Evolutionary conservation across 768 basidiomycete genomes (phyloP).

Genomic region (Sarcodon aspratus): DNA sequence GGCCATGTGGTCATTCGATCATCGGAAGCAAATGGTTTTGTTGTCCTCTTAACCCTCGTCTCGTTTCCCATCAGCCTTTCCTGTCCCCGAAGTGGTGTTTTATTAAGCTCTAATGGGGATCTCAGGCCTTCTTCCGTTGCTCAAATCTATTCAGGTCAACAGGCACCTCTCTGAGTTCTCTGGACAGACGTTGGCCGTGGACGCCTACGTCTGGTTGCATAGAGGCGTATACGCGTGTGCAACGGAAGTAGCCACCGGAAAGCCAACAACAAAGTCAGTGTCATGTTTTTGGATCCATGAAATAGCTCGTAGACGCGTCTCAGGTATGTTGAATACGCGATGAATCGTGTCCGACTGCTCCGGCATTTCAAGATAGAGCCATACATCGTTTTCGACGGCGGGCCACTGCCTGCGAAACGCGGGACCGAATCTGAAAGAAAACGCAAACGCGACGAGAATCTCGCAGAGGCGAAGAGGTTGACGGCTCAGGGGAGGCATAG

Average conservation of each 20-base stretch:
- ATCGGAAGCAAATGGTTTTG: no score
- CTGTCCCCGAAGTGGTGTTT: no score
- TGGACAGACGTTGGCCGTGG: conserved; percentile 82
- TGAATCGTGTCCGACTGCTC: conserved; percentile 83
- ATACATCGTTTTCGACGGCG: conserved; percentile 94
- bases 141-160: conserved; percentile 80
- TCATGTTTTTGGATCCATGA: neutral
- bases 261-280: conserved; percentile 70
- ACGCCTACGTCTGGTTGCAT: conserved; percentile 93
- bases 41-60: no score
- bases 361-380: conserved; percentile 78
- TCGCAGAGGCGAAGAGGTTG: conserved; percentile 62
- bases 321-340: conserved; percentile 94
- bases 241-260: conserved; percentile 80
- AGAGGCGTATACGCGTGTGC: conserved; percentile 86
- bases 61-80: no score
- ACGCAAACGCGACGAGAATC: conserved; percentile 63
- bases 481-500: conserved; percentile 65
- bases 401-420: conserved; percentile 88
- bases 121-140: conserved; percentile 75
- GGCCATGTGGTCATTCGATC: no score
- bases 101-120: conserved; percentile 62
- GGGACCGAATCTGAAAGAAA: conserved; percentile 78
- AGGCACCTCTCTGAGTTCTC: conserved; percentile 72
- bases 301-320: neutral